Evolutionary conservation across 345 rosid species (phyloP).

Genomic region (Gossypium ekmanianum): DNA sequence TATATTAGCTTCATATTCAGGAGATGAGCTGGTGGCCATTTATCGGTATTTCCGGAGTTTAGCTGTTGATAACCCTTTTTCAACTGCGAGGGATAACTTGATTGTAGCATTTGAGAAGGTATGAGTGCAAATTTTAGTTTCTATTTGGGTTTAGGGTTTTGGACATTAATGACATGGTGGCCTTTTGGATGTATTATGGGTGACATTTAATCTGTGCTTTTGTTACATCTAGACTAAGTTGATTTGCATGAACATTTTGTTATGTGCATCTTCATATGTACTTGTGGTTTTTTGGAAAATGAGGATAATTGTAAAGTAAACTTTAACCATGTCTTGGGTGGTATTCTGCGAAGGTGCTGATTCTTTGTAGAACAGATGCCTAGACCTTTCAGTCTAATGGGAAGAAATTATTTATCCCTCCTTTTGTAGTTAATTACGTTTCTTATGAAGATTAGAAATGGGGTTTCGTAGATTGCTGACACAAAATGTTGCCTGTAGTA

Average conservation of each 20-base stretch:
- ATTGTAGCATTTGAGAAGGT: constrained; percentile 98
- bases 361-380: background rate
- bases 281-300: background rate
- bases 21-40: constrained; percentile 73
- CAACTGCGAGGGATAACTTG: constrained; percentile 97
- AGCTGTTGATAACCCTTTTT: constrained; percentile 84
- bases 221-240: background rate
- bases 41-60: constrained; percentile 94
- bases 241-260: background rate
- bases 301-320: background rate
- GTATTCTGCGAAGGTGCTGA: background rate
- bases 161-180: background rate
- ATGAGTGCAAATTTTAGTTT: background rate
- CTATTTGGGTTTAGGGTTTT: background rate
- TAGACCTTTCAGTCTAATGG: background rate
- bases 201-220: background rate
- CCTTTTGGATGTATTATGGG: background rate
- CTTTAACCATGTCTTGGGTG: background rate
- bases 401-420: background rate
- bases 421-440: background rate
- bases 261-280: background rate
- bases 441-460: background rate
- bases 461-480: background rate
- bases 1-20: constrained; percentile 84
- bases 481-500: background rate